Evolutionary conservation across 2,329 filamentous ascomycete genomes (phyloP).

Genomic region (Epichloe hybrida): DNA sequence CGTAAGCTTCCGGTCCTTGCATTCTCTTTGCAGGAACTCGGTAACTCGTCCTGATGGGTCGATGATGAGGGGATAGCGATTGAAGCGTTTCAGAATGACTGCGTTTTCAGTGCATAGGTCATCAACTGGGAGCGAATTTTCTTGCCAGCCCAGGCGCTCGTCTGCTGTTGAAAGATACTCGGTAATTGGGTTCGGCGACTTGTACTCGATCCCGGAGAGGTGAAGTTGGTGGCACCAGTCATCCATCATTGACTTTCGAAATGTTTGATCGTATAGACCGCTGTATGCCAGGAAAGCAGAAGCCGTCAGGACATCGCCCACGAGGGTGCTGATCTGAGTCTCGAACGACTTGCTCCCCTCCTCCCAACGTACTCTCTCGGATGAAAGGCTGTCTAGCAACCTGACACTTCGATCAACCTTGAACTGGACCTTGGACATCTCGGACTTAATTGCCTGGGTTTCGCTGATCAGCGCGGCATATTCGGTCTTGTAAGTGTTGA

Average conservation of each 20-base stretch:
- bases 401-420: slow-evolving; percentile 96
- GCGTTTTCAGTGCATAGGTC: slow-evolving; percentile 98
- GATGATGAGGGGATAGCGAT: slow-evolving; percentile 94
- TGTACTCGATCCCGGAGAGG: slow-evolving; percentile 85
- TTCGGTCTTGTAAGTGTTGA: slow-evolving; percentile 88
- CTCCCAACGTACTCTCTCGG: slow-evolving; percentile 88
- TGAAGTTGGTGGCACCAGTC: slow-evolving; percentile 93
- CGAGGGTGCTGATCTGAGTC: slow-evolving; percentile 90
- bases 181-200: slow-evolving; percentile 84
- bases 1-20: slow-evolving; percentile 82
- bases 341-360: slow-evolving; percentile 96
- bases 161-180: slow-evolving; percentile 96
- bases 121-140: slow-evolving; percentile 84
- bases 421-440: slow-evolving; percentile 93
- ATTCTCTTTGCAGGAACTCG: slow-evolving; percentile 90
- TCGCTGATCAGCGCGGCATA: slow-evolving; percentile 94
- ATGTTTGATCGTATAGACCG: slow-evolving; percentile 94
- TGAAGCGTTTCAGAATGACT: slow-evolving; percentile 94
- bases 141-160: slow-evolving; percentile 88
- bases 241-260: slow-evolving; percentile 93
- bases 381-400: slow-evolving; percentile 86
- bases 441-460: slow-evolving; percentile 90
- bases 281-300: slow-evolving; percentile 94
- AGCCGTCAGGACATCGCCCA: slow-evolving; percentile 92
- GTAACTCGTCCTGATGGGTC: slow-evolving; percentile 91